Evolutionary conservation across 306 rosid species (phyloP), one percentile per base, ranked within the genome.

Genomic region (Crotalaria pallida): DNA sequence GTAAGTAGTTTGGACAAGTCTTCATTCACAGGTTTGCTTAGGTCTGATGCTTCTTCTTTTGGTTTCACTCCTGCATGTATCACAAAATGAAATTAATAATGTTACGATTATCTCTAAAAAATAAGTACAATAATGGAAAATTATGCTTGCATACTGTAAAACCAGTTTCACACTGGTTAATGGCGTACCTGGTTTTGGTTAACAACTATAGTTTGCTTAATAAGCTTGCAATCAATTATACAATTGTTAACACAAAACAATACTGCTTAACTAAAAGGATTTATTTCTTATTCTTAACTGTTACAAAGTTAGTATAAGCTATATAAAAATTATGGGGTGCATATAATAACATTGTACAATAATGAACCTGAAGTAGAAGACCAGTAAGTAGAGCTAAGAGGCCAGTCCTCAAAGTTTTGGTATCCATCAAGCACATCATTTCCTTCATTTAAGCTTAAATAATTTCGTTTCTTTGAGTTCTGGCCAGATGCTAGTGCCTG

Each of bases 1-100:
- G 71, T 84, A 7, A 85, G 71, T 73, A 84, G 65, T 72, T 87
- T 79, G 3, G 96, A 85, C 58, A 86, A 36, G 65, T 88, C 89
- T 36, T 90, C 96, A 17, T 82, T 79, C 77, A 67, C 48, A 56
- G 80, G 78, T 62, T 66, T 86, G 15, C 65, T 65, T 1, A 59
- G 36, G 2, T 81, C 77, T 18, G 60, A 75, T 65, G 73, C 56
- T 63, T 90, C 88, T 65, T 85, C 92, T 77, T 77, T 78, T 68
- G 55, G 27, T 64, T 86, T 79, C 17, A 61, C 36, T 71, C 62
- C 98, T 92, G 76, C 83, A 47, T 11, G 5, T 5, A 69, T 45
- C 16, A 44, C 10, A 27, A 51, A 36, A 24, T 41, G 13, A 26
- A 72, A 52, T 27, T 27, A 50, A 11, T 27, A 50, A 11, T 72